A percentile compares a stretch with the other conserved stretches of the same genome.
phyloP scores from a whole-genome alignment of 2,329 filamentous ascomycete species.

The Xylaria sp. region DNA sequence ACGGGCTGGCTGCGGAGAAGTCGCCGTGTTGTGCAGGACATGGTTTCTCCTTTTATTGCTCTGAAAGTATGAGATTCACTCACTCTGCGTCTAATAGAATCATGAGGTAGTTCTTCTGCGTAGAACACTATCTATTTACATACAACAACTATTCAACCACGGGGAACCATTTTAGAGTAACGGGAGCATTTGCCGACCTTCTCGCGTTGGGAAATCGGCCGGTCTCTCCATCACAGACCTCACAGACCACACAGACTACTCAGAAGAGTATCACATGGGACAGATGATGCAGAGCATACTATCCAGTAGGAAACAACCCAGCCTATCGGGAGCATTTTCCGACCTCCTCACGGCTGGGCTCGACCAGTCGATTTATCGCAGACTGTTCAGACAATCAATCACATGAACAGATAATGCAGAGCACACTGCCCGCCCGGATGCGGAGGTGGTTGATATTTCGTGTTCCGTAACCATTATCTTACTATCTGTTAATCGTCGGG shows the following conservation, averaged over 20 bases:
- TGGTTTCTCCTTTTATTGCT: neutral
- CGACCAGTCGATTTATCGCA: no score
- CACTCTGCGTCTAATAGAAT: neutral
- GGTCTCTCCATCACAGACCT: neutral
- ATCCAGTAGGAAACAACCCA: no score
- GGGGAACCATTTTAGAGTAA: neutral
- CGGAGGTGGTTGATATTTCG: neutral
- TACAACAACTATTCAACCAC: no score
- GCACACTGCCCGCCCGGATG: neutral
- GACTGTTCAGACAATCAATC: neutral
- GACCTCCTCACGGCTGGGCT: no score
- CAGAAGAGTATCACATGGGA: neutral
- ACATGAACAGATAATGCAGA: constrained; percentile 1
- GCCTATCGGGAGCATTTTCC: no score
- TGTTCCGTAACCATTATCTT: neutral
- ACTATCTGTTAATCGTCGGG: neutral
- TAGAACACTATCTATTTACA: neutral
- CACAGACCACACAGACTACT: neutral
- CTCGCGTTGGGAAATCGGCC: neutral
- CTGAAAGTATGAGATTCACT: neutral
- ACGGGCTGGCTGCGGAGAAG: neutral
- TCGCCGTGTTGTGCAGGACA: neutral
- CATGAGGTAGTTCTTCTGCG: neutral
- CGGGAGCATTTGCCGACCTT: constrained; percentile 5
- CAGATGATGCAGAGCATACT: neutral